These are phyloP conservation scores for Scleroderma citrinum DNA, from an alignment of 768 basidiomycete genomes.

Conservation along the genomic window DNA sequence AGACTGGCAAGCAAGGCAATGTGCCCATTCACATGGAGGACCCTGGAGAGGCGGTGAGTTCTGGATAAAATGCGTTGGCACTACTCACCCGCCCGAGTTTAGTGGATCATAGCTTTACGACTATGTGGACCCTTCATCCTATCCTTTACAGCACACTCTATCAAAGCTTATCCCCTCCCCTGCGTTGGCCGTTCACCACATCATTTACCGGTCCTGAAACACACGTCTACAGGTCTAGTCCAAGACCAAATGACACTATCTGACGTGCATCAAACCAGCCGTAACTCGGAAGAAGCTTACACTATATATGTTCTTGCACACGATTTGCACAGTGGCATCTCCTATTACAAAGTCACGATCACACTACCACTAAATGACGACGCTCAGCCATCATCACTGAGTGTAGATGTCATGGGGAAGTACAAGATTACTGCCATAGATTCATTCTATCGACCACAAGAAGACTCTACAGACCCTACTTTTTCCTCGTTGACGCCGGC, in stretches of 20 bases:
- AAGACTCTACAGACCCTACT: too few relatives aligned
- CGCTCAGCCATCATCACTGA: conserved; percentile 30
- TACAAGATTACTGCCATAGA: too few relatives aligned
- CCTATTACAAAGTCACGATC: conserved; percentile 36
- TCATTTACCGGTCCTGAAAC: conserved; percentile 14
- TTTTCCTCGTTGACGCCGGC: neutral
- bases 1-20: conserved; percentile 14
- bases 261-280: conserved; percentile 28
- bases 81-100: neutral
- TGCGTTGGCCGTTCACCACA: conserved; percentile 9
- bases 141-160: conserved; percentile 43
- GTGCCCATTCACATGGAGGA: conserved; percentile 21
- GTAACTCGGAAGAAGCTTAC: conserved; percentile 32
- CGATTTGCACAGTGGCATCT: conserved; percentile 43
- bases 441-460: too few relatives aligned
- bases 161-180: conserved; percentile 36
- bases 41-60: conserved; percentile 29
- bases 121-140: conserved; percentile 48
- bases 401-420: conserved; percentile 35
- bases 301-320: conserved; percentile 38
- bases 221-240: conserved; percentile 25
- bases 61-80: neutral
- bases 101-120: conserved; percentile 37
- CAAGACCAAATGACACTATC: conserved; percentile 37
- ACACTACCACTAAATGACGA: conserved; percentile 20